These are phyloP conservation scores for Triticum aestivum DNA, from an alignment of 176 grass and related monocot species.

Conservation along the genomic window IWGSC_CS_RefSeq_v2.1 NC_057812.1:695601406-695601905, in stretches of 20 bases:
- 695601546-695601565: background rate
- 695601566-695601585: background rate
- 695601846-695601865: background rate
- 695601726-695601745: background rate
- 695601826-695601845: background rate
- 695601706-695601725: background rate
- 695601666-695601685: background rate
- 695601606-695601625: too few species aligned
- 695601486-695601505: too few species aligned
- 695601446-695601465: background rate
- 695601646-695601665: background rate
- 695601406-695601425: background rate
- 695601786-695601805: slow-evolving; percentile 5
- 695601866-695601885: too few species aligned
- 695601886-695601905: too few species aligned
- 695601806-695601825: background rate
- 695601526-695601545: too few species aligned
- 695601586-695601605: background rate
- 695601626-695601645: background rate
- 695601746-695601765: background rate
- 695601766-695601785: background rate
- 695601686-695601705: background rate
- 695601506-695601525: too few species aligned
- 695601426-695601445: background rate
- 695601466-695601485: background rate